Evolutionary conservation across 495 filamentous ascomycete genomes (phyloP), one percentile per base, ranked within the genome.

Genomic region (Patellaria atrata): DNA sequence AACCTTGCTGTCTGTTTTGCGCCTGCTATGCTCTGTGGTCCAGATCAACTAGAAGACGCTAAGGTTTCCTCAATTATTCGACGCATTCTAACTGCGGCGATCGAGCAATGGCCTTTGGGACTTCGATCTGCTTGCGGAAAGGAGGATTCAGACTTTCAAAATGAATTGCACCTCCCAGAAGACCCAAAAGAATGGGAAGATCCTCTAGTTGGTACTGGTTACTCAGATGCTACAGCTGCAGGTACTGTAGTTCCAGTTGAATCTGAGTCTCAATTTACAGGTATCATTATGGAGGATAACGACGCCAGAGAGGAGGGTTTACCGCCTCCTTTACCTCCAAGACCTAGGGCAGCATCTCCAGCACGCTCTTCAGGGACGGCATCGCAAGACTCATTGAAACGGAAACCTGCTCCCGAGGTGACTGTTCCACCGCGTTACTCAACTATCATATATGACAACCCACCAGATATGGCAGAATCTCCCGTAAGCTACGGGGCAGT

Each of bases 1-100:
- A 71, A 70, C 22, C 48, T 72, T 7, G 59, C 64, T 7, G 58
- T 69, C 16, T 69, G 67, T 42, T 58, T 71, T 28, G 58, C 59
- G 0, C 62, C 63, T 10, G 57, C 56, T 26, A 33, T 62, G 30
- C 27, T 64, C 30, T 45, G 61, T 50, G 54, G 64, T 35, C 46
- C 53, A 37, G 55, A 58, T 27, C 59, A 58, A 30, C 29, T 64
- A 24, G 57, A 62, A 33, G 64, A 68, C 35, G 61, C 59, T 1
- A 63, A 59, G 42, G 58, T 63, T 22, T 58, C 58, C 5, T 54
- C 53, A 1, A 55, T 66, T 3, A 46, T 66, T 11, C 42, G 55
- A 20, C 55, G 50, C 19, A 53, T 67, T 14, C 33, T 68, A 9
- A 50, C 58, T 30, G 48, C 53, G 8, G 62, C 58, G 3, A 51